phyloP scores from a whole-genome alignment of 768 basidiomycete species.

The Mycena capillaripes region DNA sequence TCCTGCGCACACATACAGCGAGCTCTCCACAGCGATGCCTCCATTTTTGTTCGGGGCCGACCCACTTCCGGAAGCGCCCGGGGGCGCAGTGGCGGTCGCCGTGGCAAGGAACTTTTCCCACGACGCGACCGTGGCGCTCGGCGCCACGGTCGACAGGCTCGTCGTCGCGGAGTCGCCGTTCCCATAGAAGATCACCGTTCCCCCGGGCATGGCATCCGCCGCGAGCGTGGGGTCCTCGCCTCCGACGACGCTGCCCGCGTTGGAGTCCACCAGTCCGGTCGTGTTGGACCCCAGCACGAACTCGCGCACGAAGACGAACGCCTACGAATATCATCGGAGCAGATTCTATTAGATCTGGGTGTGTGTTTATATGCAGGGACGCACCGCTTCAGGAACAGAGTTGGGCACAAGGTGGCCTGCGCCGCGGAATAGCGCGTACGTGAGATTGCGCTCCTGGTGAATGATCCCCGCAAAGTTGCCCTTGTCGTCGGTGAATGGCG shows the following conservation, averaged over 20 bases:
- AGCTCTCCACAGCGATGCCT: background rate
- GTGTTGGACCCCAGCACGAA: slow-evolving; percentile 63
- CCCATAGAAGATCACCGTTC: slow-evolving; percentile 59
- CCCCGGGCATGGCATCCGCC: slow-evolving; percentile 53
- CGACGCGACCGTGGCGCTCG: slow-evolving; percentile 50
- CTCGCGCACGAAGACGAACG: slow-evolving; percentile 59
- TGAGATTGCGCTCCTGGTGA: slow-evolving; percentile 67
- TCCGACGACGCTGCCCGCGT: slow-evolving; percentile 52
- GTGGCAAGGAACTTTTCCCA: slow-evolving; percentile 50
- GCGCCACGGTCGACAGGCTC: slow-evolving; percentile 50
- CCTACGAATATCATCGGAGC: slow-evolving; percentile 44
- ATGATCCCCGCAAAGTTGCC: slow-evolving; percentile 62
- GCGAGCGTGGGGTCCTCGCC: slow-evolving; percentile 58
- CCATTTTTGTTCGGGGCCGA: background rate
- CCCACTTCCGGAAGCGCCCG: background rate
- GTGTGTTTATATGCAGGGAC: background rate
- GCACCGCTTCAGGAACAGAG: slow-evolving; percentile 31
- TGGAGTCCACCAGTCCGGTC: slow-evolving; percentile 59
- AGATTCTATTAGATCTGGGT: background rate
- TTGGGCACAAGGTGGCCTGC: slow-evolving; percentile 38
- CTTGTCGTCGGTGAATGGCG: slow-evolving; percentile 61
- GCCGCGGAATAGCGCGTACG: slow-evolving; percentile 35
- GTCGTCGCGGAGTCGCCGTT: slow-evolving; percentile 47
- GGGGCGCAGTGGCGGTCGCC: slow-evolving; percentile 26
- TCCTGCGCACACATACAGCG: background rate